Base-by-base conservation (phyloP, 352 stramenopile species). In the Pythium scleroteichum region DNA sequence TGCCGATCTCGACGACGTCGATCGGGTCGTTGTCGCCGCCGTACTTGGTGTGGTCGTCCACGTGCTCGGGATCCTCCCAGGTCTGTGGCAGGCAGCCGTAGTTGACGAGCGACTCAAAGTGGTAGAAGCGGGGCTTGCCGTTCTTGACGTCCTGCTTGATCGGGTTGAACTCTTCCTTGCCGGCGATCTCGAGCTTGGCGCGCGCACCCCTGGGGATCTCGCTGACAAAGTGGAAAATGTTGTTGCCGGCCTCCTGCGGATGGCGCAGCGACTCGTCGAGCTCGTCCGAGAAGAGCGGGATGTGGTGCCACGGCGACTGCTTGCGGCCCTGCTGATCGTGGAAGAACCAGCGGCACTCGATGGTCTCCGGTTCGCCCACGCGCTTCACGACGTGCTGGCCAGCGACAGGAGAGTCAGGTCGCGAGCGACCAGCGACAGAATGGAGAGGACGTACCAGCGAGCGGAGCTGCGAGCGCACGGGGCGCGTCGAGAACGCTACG, bases 61-160 rank as follows among this genome's bases (percentile, higher is more conserved):
- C 82, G 49, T 97, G 85, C 51, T 94, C 94, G 6, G 97, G 97
- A 72, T 99, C 96, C 74, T 99, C 98, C 97, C 97, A 99, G 3
- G 98, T 99, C 77, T 99, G 98, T 44, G 98, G 98, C 57, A 99
- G 70, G 64, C 89, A 98, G 54, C 97, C 98, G 68, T 99, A 99
- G 78, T 99, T 99, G 69, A 94, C 81, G 19, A 95, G 70, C 26
- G 86, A 94, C 27, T 86, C 84, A 52, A 81, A 90, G 69, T 93
- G 84, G 64, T 95, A 95, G 47, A 92, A 82, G 26, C 97, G 85
- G 44, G 98, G 94, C 46, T 93, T 92, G 64, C 97, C 97, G 64
- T 99, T 98, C 77, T 98, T 99, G 45, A 98, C 87, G 83, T 99
- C 97, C 77, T 99, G 97, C 68, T 96, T 96, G 74, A 98, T 98